A percentile compares a stretch with the other conserved stretches of the same genome.
Evolutionary conservation across 1,284 basidiomycete species (phyloP).

Genomic region (Boletus semigastroideus): DNA sequence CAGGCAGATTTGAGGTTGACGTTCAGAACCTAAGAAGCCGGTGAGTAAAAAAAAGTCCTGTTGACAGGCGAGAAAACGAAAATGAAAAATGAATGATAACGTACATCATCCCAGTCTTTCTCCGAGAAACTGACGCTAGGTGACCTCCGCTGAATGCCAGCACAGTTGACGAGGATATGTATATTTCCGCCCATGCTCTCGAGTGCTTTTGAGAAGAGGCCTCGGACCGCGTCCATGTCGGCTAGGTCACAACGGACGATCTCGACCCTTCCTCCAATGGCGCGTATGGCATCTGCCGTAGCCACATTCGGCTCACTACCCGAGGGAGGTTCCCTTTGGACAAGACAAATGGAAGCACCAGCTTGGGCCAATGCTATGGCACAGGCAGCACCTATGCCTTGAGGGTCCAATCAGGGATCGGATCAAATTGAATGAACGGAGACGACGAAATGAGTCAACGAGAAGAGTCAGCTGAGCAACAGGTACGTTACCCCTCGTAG

Average conservation of each 20-base stretch:
- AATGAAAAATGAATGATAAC: slow-evolving; percentile 27
- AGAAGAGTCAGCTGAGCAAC: slow-evolving; percentile 15
- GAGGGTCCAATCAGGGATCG: slow-evolving; percentile 11
- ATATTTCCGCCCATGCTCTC: slow-evolving; percentile 64
- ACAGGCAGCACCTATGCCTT: slow-evolving; percentile 74
- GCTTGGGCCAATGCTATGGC: slow-evolving; percentile 74
- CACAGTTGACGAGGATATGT: slow-evolving; percentile 91
- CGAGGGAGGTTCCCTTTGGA: slow-evolving; percentile 53
- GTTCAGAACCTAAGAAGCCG: slow-evolving; percentile 58
- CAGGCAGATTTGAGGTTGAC: slow-evolving; percentile 80
- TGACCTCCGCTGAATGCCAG: slow-evolving; percentile 88
- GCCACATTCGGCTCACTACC: slow-evolving; percentile 47
- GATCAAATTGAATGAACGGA: slow-evolving; percentile 15
- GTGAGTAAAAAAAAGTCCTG: slow-evolving; percentile 16
- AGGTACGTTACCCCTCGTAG: slow-evolving; percentile 54
- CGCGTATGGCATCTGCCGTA: slow-evolving; percentile 56
- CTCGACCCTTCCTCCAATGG: slow-evolving; percentile 42
- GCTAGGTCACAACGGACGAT: slow-evolving; percentile 78
- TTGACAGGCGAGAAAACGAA: slow-evolving; percentile 9
- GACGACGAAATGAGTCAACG: slow-evolving; percentile 10
- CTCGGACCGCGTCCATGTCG: slow-evolving; percentile 64
- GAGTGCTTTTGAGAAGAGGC: slow-evolving; percentile 64
- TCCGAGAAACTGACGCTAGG: slow-evolving; percentile 83
- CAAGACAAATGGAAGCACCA: slow-evolving; percentile 81
- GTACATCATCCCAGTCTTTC: slow-evolving; percentile 86